These are phyloP conservation scores for Bruguiera gymnorhiza DNA, from an alignment of 345 rosid species.

Conservation along the genomic window DNA sequence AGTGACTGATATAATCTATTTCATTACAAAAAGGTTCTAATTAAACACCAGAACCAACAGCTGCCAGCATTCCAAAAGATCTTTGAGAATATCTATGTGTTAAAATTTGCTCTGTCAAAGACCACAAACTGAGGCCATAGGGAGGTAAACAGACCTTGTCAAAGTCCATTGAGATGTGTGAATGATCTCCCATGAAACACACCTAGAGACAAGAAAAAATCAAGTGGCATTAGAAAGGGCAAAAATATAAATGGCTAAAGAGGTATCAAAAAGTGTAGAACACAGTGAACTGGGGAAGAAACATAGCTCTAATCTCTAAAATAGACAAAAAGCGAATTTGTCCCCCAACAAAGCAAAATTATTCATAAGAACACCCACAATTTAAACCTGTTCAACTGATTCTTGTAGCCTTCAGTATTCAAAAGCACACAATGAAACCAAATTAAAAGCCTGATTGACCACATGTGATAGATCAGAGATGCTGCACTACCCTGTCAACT, in stretches of 20 bases:
- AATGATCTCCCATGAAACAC: slow-evolving; percentile 79
- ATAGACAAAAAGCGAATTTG: too few species aligned
- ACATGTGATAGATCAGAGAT: too few species aligned
- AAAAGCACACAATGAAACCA: too few species aligned
- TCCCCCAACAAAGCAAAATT: too few species aligned
- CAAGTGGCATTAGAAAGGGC: not conserved
- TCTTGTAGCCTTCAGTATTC: too few species aligned
- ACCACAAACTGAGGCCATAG: not conserved
- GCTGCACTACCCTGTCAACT: too few species aligned
- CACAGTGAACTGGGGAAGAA: not conserved
- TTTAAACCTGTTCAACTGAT: too few species aligned
- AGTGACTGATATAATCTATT: slow-evolving; percentile 79
- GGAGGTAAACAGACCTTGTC: slow-evolving; percentile 57
- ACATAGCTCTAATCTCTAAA: not conserved
- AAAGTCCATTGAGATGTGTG: slow-evolving; percentile 83
- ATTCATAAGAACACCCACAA: too few species aligned
- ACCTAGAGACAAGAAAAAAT: slow-evolving; percentile 40
- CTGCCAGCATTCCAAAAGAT: not conserved
- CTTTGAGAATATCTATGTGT: slow-evolving; percentile 1
- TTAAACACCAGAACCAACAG: slow-evolving; percentile 18
- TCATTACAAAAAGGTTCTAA: slow-evolving; percentile 21
- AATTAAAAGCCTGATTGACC: too few species aligned
- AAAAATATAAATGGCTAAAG: not conserved
- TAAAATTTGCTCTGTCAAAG: not conserved
- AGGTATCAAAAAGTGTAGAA: not conserved